Evolutionary conservation across 176 grass and related monocot genomes (phyloP), one percentile per base, ranked within the genome.

Genomic region (Zizania latifolia): DNA sequence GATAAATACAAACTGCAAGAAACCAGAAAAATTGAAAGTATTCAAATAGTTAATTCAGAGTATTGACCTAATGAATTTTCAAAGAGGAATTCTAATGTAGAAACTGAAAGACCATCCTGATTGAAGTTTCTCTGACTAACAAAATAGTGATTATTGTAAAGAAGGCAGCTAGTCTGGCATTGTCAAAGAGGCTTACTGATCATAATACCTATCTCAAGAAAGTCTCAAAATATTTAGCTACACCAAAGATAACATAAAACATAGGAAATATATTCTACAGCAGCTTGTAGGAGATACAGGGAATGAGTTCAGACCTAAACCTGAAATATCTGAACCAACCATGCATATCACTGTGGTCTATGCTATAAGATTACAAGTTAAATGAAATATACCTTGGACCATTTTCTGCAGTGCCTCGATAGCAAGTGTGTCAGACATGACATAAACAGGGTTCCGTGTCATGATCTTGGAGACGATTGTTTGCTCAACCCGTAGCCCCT

Each of bases 351-450:
- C 29, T 50, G 11, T 45, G 65, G 3, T 10, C 2, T 43, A 67
- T 29, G 30, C 27, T 46, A 45, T 51, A 26, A 63, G 65, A 33
- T 69, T 12, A 65, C n/a, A 72, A 34, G 12, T 7, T 65, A 72
- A 27, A 31, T 41, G 45, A 63, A 1, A 74, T 57, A 50, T 74
- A 97, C 95, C 91, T 92, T 92, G 88, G 22, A 98, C 84, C 95
- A 98, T 98, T 85, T 94, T 98, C 65, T 98, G 95, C 30, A 98
- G 40, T 24, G 95, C 95, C 26, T 98, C 95, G 10, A 88, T 92
- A 57, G 95, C 95, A 57, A 88, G 80, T 69, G 86, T 81, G 76
- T 98, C 91, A 27, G 86, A n/a, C 54, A 79, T 88, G 23, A 98
- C 89, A 38, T 87, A 98, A 4, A 69, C 1, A 26, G 95, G 95